phyloP scores from a whole-genome alignment of 2,329 filamentous ascomycete species.

The Scedosporium minutisporum region DNA sequence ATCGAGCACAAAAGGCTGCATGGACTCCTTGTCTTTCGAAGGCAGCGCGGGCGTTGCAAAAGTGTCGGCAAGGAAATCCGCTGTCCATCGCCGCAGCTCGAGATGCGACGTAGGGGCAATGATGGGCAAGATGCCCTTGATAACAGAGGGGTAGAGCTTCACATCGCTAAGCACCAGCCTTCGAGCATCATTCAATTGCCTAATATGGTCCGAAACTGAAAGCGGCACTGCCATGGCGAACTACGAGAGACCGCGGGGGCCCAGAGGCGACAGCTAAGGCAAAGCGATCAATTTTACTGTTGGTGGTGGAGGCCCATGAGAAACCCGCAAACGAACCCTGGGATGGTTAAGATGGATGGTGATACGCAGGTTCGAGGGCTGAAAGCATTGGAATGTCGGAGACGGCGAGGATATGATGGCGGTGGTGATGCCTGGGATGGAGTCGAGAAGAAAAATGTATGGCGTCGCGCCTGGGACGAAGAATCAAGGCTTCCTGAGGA shows the following conservation, averaged over 20 bases:
- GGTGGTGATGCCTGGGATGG: too few relatives aligned
- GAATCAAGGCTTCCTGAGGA: too few relatives aligned
- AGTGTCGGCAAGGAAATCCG: constrained; percentile 90
- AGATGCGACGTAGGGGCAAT: constrained; percentile 65
- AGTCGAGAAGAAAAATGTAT: too few relatives aligned
- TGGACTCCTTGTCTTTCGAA: constrained; percentile 67
- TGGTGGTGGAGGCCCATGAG: not conserved
- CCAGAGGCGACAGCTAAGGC: not conserved
- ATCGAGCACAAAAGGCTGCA: constrained; percentile 68
- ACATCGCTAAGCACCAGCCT: constrained; percentile 81
- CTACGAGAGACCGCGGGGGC: constrained; percentile 2
- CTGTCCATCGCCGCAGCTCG: constrained; percentile 88
- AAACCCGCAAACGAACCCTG: not conserved
- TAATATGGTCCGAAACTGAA: constrained; percentile 65
- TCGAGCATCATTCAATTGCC: constrained; percentile 82
- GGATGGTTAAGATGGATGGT: not conserved
- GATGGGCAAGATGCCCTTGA: constrained; percentile 87
- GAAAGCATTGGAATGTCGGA: too few relatives aligned
- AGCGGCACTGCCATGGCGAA: constrained; percentile 44
- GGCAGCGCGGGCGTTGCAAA: constrained; percentile 85
- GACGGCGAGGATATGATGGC: too few relatives aligned
- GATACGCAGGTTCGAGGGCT: too few relatives aligned
- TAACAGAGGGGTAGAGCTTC: constrained; percentile 81
- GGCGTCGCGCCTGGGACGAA: too few relatives aligned
- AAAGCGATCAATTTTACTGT: not conserved